Base-by-base conservation (phyloP, 345 rosid genomes). In the Anastatica hierochuntica region DNA sequence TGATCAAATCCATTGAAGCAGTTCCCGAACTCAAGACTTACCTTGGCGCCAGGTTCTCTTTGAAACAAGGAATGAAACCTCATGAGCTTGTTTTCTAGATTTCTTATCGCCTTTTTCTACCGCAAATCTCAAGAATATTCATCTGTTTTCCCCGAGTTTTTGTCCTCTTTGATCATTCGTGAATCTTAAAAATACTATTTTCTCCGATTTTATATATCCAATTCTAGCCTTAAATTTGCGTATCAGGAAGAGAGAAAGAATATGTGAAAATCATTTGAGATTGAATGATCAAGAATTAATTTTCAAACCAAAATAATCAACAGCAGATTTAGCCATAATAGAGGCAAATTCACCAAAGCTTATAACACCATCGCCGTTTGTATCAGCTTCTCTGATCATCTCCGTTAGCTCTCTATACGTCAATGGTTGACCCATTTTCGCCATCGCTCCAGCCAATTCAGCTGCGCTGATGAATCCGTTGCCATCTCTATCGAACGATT, bases 401-500 rank as follows among this genome's bases (percentile, higher is more conserved):
- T 86, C 94, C 10, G 72, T 70, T 3, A 90, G 60, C 63, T 90
- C 95, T 52, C 42, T 69, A 30, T 78, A 86, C 12, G 94, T 82
- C 40, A 86, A 71, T 0, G 90, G 92, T 26, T 86, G 90, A 2
- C 97, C 89, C 90, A 90, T 78, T 52, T 90, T 83, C 21, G 97
- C 88, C 95, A 84, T 84, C 0, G 85, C 66, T 1, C 94, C 88
- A 0, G 97, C 95, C 0, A 90, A 64, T 74, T 90, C 96, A 0
- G 87, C 88, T 0, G 94, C 77, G 10, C 79, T 82, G 37, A 90
- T 90, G 74, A 69, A 79, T 7, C 94, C 98, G 0, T 84, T 84
- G 2, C 96, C 89, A 0, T 90, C 89, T 0, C 86, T 74, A 39
- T 84, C 94, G 7, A 90, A 86, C 6, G 83, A 72, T 2, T 65